Conservation (phyloP, 441 rosid genomes). For the Euphorbia neoarborescens region DNA sequence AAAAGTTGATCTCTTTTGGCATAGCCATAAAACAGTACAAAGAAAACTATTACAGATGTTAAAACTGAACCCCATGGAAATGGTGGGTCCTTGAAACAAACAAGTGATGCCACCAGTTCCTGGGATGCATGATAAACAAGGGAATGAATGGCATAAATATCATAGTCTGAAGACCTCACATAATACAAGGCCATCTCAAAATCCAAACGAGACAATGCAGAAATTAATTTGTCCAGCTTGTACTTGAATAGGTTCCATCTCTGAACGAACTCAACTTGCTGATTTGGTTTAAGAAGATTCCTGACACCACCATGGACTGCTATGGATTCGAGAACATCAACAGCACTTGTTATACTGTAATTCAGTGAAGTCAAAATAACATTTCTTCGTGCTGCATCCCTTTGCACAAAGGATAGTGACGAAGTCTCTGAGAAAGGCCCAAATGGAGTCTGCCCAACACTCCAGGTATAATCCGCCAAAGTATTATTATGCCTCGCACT, state of each 20-base stretch:
- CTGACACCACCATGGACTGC: conserved; percentile 72
- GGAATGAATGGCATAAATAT: conserved; percentile 66
- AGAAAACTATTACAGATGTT: conserved; percentile 40
- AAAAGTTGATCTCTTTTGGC: conserved; percentile 56
- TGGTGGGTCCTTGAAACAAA: conserved; percentile 88
- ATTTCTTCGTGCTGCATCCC: conserved; percentile 82
- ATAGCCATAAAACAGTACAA: conserved; percentile 49
- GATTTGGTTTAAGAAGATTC: conserved; percentile 53
- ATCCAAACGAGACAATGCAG: conserved; percentile 72
- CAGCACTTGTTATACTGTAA: conserved; percentile 64
- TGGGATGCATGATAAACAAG: conserved; percentile 69
- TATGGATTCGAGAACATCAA: conserved; percentile 63
- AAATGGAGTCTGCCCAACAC: conserved; percentile 89
- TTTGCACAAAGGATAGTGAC: conserved; percentile 76
- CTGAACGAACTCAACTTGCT: conserved; percentile 54
- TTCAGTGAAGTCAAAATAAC: conserved; percentile 62
- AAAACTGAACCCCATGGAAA: conserved; percentile 69
- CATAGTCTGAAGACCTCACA: conserved; percentile 70
- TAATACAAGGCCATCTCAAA: conserved; percentile 76
- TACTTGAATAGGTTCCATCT: conserved; percentile 78
- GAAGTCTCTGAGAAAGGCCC: conserved; percentile 83
- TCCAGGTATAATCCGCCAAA: conserved; percentile 87
- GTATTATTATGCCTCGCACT: conserved; percentile 73
- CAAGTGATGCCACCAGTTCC: conserved; percentile 73
- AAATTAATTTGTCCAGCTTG: conserved; percentile 69